Evolutionary conservation across 768 basidiomycete species (phyloP).

Genomic region (Pulveroboletus ravenelii): DNA sequence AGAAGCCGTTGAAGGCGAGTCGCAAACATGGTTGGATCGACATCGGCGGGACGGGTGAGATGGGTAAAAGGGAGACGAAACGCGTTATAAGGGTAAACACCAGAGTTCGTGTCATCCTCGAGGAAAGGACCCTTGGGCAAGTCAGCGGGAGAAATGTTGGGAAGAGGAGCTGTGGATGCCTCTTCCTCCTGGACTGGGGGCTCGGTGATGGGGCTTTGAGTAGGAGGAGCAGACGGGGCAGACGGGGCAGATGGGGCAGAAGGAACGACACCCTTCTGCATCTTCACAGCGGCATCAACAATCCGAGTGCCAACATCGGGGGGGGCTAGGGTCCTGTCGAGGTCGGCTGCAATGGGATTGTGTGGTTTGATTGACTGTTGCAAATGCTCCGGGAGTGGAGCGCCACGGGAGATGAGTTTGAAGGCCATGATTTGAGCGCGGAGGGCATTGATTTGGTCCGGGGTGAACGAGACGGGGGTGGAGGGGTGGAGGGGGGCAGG

Average conservation of each 20-base stretch:
- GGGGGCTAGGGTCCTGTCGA: constrained; percentile 61
- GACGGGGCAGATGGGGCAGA: constrained; percentile 23
- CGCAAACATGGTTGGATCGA: constrained; percentile 57
- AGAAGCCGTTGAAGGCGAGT: constrained; percentile 76
- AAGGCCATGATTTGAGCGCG: constrained; percentile 81
- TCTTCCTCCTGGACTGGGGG: constrained; percentile 53
- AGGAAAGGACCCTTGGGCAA: constrained; percentile 70
- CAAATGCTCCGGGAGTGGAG: constrained; percentile 63
- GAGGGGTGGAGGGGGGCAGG: constrained; percentile 51
- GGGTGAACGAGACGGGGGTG: constrained; percentile 75
- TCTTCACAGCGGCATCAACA: constrained; percentile 71
- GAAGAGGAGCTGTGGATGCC: constrained; percentile 25
- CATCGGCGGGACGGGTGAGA: constrained; percentile 59
- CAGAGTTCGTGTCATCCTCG: constrained; percentile 75
- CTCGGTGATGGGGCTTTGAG: constrained; percentile 26
- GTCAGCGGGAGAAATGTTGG: constrained; percentile 49
- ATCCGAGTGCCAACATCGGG: constrained; percentile 58
- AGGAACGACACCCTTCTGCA: constrained; percentile 49
- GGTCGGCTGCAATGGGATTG: constrained; percentile 54
- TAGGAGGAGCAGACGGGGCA: neutral
- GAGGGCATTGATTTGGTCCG: constrained; percentile 69
- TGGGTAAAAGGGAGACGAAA: constrained; percentile 81
- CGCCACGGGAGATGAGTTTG: constrained; percentile 61
- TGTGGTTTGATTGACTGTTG: constrained; percentile 67
- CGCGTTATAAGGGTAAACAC: constrained; percentile 90